Evolutionary conservation across 805 yeast species (phyloP).

Genomic region (Candida insectorum): DNA sequence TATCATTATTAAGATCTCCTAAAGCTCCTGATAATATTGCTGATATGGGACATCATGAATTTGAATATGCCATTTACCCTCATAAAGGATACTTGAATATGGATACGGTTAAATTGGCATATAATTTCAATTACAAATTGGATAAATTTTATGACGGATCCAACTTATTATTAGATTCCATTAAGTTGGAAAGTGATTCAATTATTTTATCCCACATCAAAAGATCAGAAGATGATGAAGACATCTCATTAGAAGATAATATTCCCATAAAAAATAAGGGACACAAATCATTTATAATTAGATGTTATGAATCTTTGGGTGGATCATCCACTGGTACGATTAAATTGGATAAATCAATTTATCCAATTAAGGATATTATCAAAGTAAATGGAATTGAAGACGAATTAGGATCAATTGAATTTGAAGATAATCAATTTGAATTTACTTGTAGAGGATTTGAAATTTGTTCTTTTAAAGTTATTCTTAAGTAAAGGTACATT

Average conservation of each 20-base stretch:
- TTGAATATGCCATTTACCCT: conserved; percentile 82
- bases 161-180: conserved; percentile 14
- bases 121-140: conserved; percentile 66
- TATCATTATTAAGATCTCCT: conserved; percentile 84
- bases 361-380: conserved; percentile 45
- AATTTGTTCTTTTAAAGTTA: conserved; percentile 59
- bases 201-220: conserved; percentile 75
- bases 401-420: conserved; percentile 38
- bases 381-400: conserved; percentile 62
- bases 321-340: conserved; percentile 59
- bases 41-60: conserved; percentile 85
- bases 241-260: conserved; percentile 43
- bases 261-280: conserved; percentile 45
- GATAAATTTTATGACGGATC: conserved; percentile 6
- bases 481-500: conserved; percentile 28
- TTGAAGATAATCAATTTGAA: conserved; percentile 20
- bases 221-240: conserved; percentile 81
- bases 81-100: conserved; percentile 66
- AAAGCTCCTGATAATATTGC: conserved; percentile 94
- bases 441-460: conserved; percentile 68
- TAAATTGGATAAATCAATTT: conserved; percentile 29
- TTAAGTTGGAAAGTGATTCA: conserved; percentile 48
- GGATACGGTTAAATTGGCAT: conserved; percentile 69
- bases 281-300: conserved; percentile 49
- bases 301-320: conserved; percentile 87